Evolutionary conservation across 805 yeast genomes (phyloP).

Genomic region (Torulaspora microellipsoides): DNA sequence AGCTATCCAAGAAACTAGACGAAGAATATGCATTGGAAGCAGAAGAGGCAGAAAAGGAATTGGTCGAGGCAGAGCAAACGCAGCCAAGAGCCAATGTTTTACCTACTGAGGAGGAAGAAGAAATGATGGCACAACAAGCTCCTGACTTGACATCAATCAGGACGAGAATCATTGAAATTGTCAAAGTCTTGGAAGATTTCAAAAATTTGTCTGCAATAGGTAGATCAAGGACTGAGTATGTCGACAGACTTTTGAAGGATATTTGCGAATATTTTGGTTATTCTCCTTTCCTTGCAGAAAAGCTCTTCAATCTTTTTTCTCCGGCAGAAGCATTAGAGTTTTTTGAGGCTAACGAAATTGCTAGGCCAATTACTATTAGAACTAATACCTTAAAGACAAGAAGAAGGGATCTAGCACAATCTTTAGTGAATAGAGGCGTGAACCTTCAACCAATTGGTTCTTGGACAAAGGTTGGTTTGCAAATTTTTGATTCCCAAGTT

Average conservation of each 20-base stretch:
- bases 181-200: constrained; percentile 89
- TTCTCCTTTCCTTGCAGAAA: constrained; percentile 86
- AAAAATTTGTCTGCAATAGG: constrained; percentile 79
- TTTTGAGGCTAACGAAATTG: constrained; percentile 96
- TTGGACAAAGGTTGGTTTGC: constrained; percentile 98
- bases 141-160: constrained; percentile 78
- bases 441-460: constrained; percentile 94
- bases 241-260: constrained; percentile 72
- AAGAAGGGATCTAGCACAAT: constrained; percentile 93
- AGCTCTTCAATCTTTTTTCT: constrained; percentile 82
- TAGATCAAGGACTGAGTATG: constrained; percentile 77
- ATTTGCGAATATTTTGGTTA: constrained; percentile 93
- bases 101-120: constrained; percentile 66
- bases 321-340: constrained; percentile 98
- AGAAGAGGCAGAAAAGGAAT: constrained; percentile 55
- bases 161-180: constrained; percentile 92
- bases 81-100: constrained; percentile 76
- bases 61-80: constrained; percentile 50
- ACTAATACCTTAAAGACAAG: constrained; percentile 94
- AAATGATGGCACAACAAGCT: constrained; percentile 49
- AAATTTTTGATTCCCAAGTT: constrained; percentile 96
- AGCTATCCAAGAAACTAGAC: constrained; percentile 63
- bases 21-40: constrained; percentile 56
- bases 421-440: constrained; percentile 93
- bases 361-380: constrained; percentile 94